phyloP scores from a whole-genome alignment of 345 rosid genomes.

The Murraya koenigii region DNA sequence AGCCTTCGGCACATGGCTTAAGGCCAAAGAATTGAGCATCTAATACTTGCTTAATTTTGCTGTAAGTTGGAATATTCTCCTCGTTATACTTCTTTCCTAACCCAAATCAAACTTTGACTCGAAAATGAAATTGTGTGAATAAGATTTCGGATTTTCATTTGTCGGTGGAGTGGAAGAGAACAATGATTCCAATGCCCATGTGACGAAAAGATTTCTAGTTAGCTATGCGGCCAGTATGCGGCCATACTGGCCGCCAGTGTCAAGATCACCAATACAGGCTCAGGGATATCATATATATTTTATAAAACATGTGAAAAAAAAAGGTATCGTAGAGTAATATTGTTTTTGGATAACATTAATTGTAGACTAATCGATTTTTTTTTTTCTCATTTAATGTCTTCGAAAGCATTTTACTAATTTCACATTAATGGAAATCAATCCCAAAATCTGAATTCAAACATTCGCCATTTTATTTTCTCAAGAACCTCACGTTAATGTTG shows the following conservation, averaged over 20 bases:
- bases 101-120: not conserved
- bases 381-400: no score
- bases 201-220: not conserved
- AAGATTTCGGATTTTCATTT: not conserved
- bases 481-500: not conserved
- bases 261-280: not conserved
- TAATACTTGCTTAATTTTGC: not conserved
- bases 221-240: no score
- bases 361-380: no score
- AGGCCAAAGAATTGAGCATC: not conserved
- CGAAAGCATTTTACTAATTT: not conserved
- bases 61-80: not conserved
- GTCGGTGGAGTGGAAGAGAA: not conserved
- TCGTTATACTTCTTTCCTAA: not conserved
- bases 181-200: not conserved
- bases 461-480: not conserved
- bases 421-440: not conserved
- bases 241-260: not conserved
- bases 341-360: no score
- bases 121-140: no score
- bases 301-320: not conserved
- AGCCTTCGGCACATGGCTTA: not conserved
- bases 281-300: not conserved
- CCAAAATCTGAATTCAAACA: not conserved
- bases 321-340: no score